Evolutionary conservation across 768 basidiomycete genomes (phyloP), one percentile per base, ranked within the genome.

Genomic region (Podaxis pistillaris): DNA sequence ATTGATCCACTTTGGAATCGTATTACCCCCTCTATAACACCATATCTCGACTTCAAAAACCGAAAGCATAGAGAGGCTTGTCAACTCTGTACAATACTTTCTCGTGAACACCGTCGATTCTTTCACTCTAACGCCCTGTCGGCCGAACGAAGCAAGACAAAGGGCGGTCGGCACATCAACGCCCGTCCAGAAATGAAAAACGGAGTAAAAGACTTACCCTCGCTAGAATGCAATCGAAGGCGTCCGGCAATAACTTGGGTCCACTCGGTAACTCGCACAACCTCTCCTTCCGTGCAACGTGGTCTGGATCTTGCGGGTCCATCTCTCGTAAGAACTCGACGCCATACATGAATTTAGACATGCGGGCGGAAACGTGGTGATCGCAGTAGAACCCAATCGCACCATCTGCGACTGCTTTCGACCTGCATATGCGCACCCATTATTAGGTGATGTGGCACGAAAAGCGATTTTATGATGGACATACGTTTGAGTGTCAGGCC

Each of bases 1-100:
- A 51, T 85, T 78, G 57, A 93, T 92, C 90, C 90, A 92, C 66
- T 86, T 83, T 0, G 90, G 90, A 37, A 88, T 76, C 6, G 74
- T 77, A 65, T 88, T 84, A 50, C 87, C 87, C n/a, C 90, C 90
- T 68, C 90, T 79, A 73, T 84, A 93, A 70, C 90, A 92, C 90
- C 90, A 92, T 66, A 93, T 83, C 71, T 92, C 90, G 28, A 92
- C 90, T 70, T 92, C 90, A 66, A 93, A 92, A 17, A 91, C 87
- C 13, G 88, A 89, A 4, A 91, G 78, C 67, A 90, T 87, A 3
- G 86, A 84, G 33, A 93, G 71, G 64, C 83, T 91, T 8, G 90
- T 92, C 40, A 93, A 81, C 70, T 92, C 90, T 0, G 90, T 92
- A 69, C 87, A 90, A 72, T 93, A 91, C 69, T 93, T 93, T 58